Percentiles rank a stretch among this genome's conserved stretches.
phyloP scores from a whole-genome alignment of 176 grass and related monocot genomes.

The Tillandsia fasciculata region DNA sequence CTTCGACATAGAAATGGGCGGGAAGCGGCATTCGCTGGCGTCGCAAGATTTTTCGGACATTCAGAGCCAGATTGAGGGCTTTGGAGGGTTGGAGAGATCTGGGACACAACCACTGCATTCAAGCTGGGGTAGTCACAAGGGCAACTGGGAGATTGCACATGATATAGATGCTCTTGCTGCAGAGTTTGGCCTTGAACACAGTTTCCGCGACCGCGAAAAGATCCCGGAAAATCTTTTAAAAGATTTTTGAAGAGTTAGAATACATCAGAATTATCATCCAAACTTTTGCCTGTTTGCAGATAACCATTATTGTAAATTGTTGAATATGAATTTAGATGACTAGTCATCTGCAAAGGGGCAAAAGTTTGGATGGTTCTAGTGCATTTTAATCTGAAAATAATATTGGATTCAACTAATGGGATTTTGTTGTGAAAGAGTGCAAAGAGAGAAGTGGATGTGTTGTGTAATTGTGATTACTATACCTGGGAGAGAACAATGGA shows the following conservation, averaged over 20 bases:
- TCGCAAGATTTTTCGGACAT: constrained; percentile 69
- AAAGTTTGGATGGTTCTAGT: too few relatives aligned
- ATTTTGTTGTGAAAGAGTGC: too few relatives aligned
- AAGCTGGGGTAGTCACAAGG: constrained; percentile 26
- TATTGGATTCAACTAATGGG: too few relatives aligned
- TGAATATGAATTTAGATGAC: too few relatives aligned
- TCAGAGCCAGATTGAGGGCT: constrained; percentile 44
- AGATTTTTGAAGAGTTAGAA: not conserved
- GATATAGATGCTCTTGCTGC: constrained; percentile 33
- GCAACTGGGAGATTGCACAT: constrained; percentile 37
- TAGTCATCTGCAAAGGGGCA: too few relatives aligned
- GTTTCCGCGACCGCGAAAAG: constrained; percentile 15
- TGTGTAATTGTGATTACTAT: too few relatives aligned
- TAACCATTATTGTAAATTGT: too few relatives aligned
- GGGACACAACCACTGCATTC: constrained; percentile 33
- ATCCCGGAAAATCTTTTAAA: not conserved
- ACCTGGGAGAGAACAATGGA: too few relatives aligned
- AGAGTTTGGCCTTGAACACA: constrained; percentile 40
- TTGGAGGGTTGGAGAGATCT: constrained; percentile 49
- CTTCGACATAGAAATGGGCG: constrained; percentile 44
- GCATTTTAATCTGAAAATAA: too few relatives aligned
- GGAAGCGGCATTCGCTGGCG: constrained; percentile 37
- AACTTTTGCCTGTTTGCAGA: not conserved
- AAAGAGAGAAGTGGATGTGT: too few relatives aligned
- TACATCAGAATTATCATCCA: not conserved